Conservation (phyloP, 306 rosid genomes). For the Quercus wislizeni region DNA sequence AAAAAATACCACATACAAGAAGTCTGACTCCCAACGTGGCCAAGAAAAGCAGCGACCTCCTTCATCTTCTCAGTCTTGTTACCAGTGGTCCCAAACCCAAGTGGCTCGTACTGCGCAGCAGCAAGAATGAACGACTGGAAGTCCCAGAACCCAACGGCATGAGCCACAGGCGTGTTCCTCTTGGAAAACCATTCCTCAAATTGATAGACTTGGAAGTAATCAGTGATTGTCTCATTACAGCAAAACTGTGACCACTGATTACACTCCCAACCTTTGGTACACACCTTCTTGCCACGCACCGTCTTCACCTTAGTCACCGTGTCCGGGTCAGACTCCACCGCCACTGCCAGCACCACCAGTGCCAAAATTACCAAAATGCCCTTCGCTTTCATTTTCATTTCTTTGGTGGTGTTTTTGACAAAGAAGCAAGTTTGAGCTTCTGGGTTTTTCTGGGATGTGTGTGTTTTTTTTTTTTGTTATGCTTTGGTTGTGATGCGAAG, state of each 20-base stretch:
- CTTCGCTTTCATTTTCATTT: constrained; percentile 12
- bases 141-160: constrained; percentile 94
- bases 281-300: constrained; percentile 62
- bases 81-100: constrained; percentile 90
- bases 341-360: constrained; percentile 15
- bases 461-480: not conserved
- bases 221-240: constrained; percentile 74
- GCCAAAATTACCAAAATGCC: not conserved
- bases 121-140: constrained; percentile 71
- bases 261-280: constrained; percentile 87
- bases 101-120: constrained; percentile 60
- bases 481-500: not conserved
- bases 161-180: constrained; percentile 70
- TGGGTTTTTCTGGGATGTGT: not conserved
- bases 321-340: constrained; percentile 22
- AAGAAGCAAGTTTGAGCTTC: not conserved
- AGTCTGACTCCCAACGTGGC: constrained; percentile 84
- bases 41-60: constrained; percentile 87
- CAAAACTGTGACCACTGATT: constrained; percentile 61
- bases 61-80: constrained; percentile 68
- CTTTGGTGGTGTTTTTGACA: not conserved
- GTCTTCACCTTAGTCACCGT: constrained; percentile 46
- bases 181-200: constrained; percentile 85
- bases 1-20: constrained; percentile 51
- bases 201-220: constrained; percentile 68